Evolutionary conservation across 345 rosid genomes (phyloP).

Genomic region (Pseudoturritis turrita): DNA sequence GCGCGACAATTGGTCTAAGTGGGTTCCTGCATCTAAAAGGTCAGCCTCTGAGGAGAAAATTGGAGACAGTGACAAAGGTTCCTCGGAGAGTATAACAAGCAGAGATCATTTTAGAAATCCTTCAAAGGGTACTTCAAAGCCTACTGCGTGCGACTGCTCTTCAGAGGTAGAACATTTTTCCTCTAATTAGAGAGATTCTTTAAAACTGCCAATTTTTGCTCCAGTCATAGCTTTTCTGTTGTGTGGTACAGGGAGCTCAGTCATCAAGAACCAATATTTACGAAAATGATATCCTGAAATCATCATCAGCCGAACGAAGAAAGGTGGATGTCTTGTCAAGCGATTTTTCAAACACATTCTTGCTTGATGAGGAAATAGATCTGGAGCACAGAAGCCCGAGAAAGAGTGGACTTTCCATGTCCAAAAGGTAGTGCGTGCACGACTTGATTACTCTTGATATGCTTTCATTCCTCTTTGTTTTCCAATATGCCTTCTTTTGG

Average conservation of each 20-base stretch:
- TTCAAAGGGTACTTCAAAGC: constrained; percentile 9
- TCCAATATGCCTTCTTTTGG: not conserved
- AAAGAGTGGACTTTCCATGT: constrained; percentile 37
- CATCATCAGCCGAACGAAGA: constrained; percentile 25
- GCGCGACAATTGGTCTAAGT: constrained; percentile 72
- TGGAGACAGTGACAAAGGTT: constrained; percentile 29
- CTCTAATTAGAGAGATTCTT: constrained; percentile 21
- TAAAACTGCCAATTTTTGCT: constrained; percentile 21
- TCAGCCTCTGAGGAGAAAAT: constrained; percentile 36
- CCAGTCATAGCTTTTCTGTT: not conserved
- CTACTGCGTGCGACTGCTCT: not conserved
- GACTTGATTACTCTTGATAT: constrained; percentile 5
- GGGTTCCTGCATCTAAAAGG: constrained; percentile 50
- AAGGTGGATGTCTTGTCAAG: constrained; percentile 47
- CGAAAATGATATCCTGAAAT: constrained; percentile 28
- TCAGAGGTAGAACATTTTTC: constrained; percentile 20
- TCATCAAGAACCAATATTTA: constrained; percentile 28
- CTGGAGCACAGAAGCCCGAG: constrained; percentile 62
- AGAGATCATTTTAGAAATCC: constrained; percentile 29
- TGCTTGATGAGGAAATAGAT: constrained; percentile 95
- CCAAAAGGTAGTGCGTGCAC: constrained; percentile 48
- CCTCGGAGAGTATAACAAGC: constrained; percentile 2
- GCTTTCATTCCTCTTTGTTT: not conserved
- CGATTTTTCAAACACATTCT: constrained; percentile 77
- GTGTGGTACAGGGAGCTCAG: constrained; percentile 33